Evolutionary conservation across 257 asterid species (phyloP), one percentile per base, ranked within the genome.

Genomic region (Scutellaria barbata): DNA sequence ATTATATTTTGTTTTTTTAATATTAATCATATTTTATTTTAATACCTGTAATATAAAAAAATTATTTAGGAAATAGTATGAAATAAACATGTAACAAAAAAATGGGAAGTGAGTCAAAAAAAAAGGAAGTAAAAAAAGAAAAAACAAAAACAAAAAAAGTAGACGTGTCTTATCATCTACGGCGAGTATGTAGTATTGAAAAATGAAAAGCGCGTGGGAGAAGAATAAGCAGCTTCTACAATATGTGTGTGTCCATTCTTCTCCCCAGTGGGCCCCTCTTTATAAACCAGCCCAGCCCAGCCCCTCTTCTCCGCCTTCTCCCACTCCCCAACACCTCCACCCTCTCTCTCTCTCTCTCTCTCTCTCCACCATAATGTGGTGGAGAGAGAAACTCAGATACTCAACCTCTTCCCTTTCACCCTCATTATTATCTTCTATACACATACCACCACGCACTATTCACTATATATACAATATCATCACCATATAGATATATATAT

Each of bases 271-370:
- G 84, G 81, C 22, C 86, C 84, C 81, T 18, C 75, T 62, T 79
- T 52, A 42, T 74, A 80, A 40, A 1, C 30, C 30, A 25, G 3
- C 35, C 35, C 35, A 30, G 5, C 35, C 71, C 67, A 46, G 11
- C n/a, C 63, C 74, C 73, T 53, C 77, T 60, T 39, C 82, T 68
- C 45, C 78, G 82, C 72, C 84, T 63, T 66, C 84, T 74, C 59
- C 80, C 79, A 69, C 83, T 81, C 85, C 77, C 84, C 88, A 69
- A 82, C 76, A 65, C 63, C 74, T 37, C 63, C 71, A 40, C 42
- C 68, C 33, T n/a, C n/a, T n/a, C n/a, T n/a, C n/a, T n/a, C n/a
- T n/a, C 20, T 11, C 50, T 4, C 50, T 3, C 56, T 11, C 45
- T 30, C 35, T 30, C 35, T 30, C 60, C 59, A n/a, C 71, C 70